Percentiles rank a stretch among this genome's conserved stretches.
Evolutionary conservation across 2,329 filamentous ascomycete genomes (phyloP).

Genomic region (Davidsoniella virescens): DNA sequence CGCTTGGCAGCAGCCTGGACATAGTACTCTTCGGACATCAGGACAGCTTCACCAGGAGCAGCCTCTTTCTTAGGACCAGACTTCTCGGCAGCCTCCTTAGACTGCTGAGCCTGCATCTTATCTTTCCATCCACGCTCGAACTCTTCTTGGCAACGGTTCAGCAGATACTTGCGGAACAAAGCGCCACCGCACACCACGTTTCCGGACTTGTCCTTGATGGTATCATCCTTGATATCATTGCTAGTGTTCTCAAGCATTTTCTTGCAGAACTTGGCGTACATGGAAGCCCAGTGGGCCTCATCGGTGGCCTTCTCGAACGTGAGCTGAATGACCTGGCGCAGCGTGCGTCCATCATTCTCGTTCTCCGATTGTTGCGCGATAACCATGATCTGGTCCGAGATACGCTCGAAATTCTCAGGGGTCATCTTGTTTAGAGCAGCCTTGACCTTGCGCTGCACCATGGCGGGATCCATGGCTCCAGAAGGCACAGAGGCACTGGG

Average conservation of each 20-base stretch:
- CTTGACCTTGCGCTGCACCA: constrained; percentile 98
- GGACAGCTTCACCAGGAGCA: constrained; percentile 48
- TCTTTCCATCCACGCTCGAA: constrained; percentile 88
- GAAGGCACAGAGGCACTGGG: constrained; percentile 20
- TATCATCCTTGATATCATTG: constrained; percentile 85
- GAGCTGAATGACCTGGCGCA: constrained; percentile 95
- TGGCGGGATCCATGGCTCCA: constrained; percentile 62
- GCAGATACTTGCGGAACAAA: constrained; percentile 93
- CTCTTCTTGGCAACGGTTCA: constrained; percentile 96
- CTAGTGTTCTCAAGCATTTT: constrained; percentile 94
- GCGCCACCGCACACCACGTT: constrained; percentile 82
- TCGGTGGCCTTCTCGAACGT: constrained; percentile 99
- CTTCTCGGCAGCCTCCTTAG: constrained; percentile 14
- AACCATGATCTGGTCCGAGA: constrained; percentile 77
- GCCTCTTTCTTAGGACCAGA: constrained; percentile 25
- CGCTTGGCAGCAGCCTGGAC: constrained; percentile 84
- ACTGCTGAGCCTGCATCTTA: constrained; percentile 17
- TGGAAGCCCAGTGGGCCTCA: constrained; percentile 94
- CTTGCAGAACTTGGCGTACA: constrained; percentile 98
- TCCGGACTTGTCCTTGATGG: constrained; percentile 77
- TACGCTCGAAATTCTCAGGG: constrained; percentile 94
- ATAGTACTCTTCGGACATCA: constrained; percentile 96
- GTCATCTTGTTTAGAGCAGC: constrained; percentile 99
- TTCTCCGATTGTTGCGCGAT: constrained; percentile 94
- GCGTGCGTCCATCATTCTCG: constrained; percentile 80